Conservation (phyloP, 495 filamentous ascomycete genomes). For the Tuber brumale region DNA sequence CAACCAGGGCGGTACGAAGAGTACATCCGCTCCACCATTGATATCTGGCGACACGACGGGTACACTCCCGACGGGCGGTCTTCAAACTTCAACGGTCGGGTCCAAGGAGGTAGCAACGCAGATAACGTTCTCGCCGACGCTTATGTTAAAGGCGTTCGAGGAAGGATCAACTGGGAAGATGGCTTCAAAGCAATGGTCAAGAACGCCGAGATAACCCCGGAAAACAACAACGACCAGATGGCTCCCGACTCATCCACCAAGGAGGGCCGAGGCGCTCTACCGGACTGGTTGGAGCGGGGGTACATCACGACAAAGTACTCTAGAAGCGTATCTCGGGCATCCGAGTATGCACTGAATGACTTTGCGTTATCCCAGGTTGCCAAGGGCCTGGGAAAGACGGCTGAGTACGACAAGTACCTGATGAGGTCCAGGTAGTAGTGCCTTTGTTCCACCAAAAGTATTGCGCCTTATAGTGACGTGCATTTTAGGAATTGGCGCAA, state of each 20-base stretch:
- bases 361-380: constrained; percentile 59
- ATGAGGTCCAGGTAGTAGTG: constrained; percentile 47
- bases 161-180: constrained; percentile 61
- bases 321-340: constrained; percentile 58
- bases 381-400: constrained; percentile 50
- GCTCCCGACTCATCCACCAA: constrained; percentile 59
- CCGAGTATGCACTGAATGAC: constrained; percentile 66
- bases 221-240: constrained; percentile 55
- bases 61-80: constrained; percentile 61
- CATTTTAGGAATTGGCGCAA: constrained; percentile 58
- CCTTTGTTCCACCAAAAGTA: background rate
- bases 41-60: constrained; percentile 63
- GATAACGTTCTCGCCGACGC: constrained; percentile 71
- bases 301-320: constrained; percentile 59
- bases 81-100: constrained; percentile 63
- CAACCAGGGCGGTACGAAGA: constrained; percentile 57
- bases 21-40: constrained; percentile 61
- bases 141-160: constrained; percentile 63
- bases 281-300: constrained; percentile 59
- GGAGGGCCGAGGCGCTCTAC: constrained; percentile 63
- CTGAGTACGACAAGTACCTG: constrained; percentile 57
- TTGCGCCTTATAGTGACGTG: background rate
- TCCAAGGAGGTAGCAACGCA: constrained; percentile 66
- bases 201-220: constrained; percentile 58
- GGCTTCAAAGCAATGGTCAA: constrained; percentile 64